These are phyloP conservation scores for Xylariales sp. DNA, from an alignment of 2,329 filamentous ascomycete genomes.

Conservation along the genomic window DNA sequence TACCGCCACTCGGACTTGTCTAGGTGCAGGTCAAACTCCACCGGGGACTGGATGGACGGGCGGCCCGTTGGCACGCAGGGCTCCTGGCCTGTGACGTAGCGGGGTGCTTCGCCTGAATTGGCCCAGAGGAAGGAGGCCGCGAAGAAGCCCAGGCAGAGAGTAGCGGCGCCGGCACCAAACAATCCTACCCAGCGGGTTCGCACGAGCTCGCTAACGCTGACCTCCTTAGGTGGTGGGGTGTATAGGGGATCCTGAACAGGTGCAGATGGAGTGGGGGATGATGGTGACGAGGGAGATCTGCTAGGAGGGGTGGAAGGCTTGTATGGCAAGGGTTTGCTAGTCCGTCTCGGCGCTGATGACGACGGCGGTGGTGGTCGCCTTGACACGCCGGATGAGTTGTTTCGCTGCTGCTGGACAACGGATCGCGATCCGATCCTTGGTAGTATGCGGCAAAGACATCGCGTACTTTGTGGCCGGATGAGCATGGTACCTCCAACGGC, in stretches of 20 bases:
- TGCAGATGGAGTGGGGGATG: too few relatives aligned
- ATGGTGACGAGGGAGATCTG: too few relatives aligned
- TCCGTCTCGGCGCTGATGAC: too few relatives aligned
- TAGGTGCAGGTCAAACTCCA: conserved; percentile 54
- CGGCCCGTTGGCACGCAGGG: conserved; percentile 41
- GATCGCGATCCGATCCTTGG: too few relatives aligned
- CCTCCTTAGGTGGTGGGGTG: background rate
- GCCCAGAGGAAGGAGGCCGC: conserved; percentile 24
- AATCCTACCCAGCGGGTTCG: conserved; percentile 38
- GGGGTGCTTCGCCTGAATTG: conserved; percentile 6
- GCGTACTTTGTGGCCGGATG: too few relatives aligned
- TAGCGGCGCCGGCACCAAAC: conserved; percentile 40
- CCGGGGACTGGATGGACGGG: conserved; percentile 43
- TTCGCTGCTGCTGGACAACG: too few relatives aligned
- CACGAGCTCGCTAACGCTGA: conserved; percentile 18
- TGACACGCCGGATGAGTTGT: too few relatives aligned
- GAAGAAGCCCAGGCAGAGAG: conserved; percentile 43
- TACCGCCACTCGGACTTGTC: conserved; percentile 53
- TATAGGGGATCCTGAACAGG: background rate
- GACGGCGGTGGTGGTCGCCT: too few relatives aligned
- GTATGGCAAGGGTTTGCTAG: too few relatives aligned
- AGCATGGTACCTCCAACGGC: too few relatives aligned
- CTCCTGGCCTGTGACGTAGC: conserved; percentile 26
- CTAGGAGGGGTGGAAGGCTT: too few relatives aligned
- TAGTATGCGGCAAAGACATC: too few relatives aligned